Evolutionary conservation across 23 red algal genomes (phyloP).

Genomic region (Gracilaria gracilis): DNA sequence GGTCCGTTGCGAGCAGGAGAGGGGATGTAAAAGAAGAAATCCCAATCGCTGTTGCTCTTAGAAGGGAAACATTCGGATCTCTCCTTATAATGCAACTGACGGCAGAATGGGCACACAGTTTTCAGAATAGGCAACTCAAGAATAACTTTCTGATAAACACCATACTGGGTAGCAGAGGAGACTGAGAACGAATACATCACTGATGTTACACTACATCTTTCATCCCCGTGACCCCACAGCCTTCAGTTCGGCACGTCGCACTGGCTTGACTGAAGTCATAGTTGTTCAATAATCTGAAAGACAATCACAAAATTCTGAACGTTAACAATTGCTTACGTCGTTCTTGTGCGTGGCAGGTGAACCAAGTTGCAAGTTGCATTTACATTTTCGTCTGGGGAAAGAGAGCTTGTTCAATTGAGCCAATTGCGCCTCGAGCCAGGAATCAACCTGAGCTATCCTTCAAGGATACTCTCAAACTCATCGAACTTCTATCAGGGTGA

Average conservation of each 20-base stretch:
- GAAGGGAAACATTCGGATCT: background rate
- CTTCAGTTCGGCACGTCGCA: conserved; percentile 6
- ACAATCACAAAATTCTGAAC: background rate
- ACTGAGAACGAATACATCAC: background rate
- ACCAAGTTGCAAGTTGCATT: background rate
- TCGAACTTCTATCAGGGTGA: no score
- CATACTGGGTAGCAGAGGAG: no score
- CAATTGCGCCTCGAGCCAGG: no score
- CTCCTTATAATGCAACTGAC: background rate
- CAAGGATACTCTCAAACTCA: no score
- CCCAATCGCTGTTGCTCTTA: background rate
- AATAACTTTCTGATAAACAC: no score
- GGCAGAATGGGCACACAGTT: background rate
- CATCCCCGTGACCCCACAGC: background rate
- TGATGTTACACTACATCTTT: background rate
- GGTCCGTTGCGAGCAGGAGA: background rate
- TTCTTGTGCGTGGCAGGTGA: background rate
- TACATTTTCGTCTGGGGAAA: background rate
- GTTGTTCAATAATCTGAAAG: background rate
- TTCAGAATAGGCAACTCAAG: background rate
- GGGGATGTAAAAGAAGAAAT: background rate
- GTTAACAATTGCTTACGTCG: background rate
- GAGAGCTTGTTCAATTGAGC: background rate
- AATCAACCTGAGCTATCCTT: no score
- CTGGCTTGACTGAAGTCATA: background rate